phyloP scores from a whole-genome alignment of 176 grass and related monocot species.

The Aegilops umbellulata region DNA sequence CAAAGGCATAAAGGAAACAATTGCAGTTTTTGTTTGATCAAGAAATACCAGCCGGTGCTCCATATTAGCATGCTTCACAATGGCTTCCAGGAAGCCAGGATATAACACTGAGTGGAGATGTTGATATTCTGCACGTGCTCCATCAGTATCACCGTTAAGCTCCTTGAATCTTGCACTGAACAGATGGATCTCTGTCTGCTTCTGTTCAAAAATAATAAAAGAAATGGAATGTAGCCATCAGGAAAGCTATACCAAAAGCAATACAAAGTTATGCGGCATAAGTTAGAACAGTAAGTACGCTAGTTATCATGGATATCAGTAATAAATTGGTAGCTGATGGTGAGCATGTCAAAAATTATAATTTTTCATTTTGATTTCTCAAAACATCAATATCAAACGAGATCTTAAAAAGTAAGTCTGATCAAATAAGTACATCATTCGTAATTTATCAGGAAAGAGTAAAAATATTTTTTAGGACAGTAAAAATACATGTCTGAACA shows the following conservation, averaged over 20 bases:
- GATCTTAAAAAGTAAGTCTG: background rate
- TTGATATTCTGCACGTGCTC: constrained; percentile 76
- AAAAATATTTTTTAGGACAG: background rate
- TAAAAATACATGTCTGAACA: constrained; percentile 1
- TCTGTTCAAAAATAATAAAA: constrained; percentile 59
- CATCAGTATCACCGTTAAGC: constrained; percentile 69
- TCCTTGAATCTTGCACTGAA: constrained; percentile 91
- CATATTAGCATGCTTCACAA: constrained; percentile 96
- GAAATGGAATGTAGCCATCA: background rate
- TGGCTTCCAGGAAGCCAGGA: constrained; percentile 84
- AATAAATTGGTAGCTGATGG: background rate
- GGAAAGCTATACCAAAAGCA: background rate
- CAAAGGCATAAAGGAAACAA: background rate
- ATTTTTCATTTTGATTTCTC: background rate
- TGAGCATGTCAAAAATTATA: background rate
- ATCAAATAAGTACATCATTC: background rate
- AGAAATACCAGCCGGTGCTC: constrained; percentile 70
- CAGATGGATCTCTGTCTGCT: constrained; percentile 93
- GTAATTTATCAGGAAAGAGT: background rate
- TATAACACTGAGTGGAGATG: constrained; percentile 80
- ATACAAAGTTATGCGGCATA: background rate
- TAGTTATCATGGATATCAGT: background rate
- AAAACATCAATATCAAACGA: constrained; percentile 2
- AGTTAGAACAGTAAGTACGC: background rate
- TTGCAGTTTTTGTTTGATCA: background rate